Evolutionary conservation across 768 basidiomycete genomes (phyloP).

Genomic region (Tylopilus plumbeoviolaceoides): DNA sequence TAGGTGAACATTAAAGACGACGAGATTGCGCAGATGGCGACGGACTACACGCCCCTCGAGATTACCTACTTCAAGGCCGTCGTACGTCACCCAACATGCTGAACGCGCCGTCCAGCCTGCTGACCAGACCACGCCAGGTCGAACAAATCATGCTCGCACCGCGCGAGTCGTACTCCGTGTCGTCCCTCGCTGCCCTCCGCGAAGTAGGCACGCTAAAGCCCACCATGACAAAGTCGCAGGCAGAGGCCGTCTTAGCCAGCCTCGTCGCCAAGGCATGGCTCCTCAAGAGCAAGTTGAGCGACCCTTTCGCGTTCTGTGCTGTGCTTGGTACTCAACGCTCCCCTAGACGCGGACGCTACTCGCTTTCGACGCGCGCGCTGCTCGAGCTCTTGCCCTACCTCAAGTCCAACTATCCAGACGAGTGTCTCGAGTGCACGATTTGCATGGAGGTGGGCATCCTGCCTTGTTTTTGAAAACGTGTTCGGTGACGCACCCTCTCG

Average conservation of each 20-base stretch:
- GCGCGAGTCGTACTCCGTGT: conserved; percentile 67
- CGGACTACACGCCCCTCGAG: conserved; percentile 74
- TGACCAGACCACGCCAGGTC: conserved; percentile 45
- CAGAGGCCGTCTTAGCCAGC: conserved; percentile 65
- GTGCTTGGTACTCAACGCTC: conserved; percentile 3
- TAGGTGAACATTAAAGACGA: conserved; percentile 82
- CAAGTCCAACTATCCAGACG: conserved; percentile 66
- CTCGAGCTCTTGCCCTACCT: conserved; percentile 74
- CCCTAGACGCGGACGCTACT: conserved; percentile 62
- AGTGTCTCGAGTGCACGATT: conserved; percentile 66
- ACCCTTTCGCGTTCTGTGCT: background rate
- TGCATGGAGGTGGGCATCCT: conserved; percentile 56
- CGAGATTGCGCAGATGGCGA: conserved; percentile 79
- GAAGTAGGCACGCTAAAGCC: conserved; percentile 57
- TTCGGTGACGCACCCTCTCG: background rate
- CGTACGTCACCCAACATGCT: conserved; percentile 40
- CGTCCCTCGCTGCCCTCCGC: conserved; percentile 72
- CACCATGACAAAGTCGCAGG: conserved; percentile 72
- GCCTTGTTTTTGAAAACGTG: background rate
- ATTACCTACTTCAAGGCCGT: conserved; percentile 83
- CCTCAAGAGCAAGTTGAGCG: conserved; percentile 64
- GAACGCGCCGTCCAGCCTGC: background rate
- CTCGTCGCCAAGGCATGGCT: conserved; percentile 86
- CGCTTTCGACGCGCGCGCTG: conserved; percentile 69
- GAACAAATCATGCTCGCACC: conserved; percentile 86